Evolutionary conservation across 2,329 filamentous ascomycete genomes (phyloP).

Genomic region (Zalaria obscura): DNA sequence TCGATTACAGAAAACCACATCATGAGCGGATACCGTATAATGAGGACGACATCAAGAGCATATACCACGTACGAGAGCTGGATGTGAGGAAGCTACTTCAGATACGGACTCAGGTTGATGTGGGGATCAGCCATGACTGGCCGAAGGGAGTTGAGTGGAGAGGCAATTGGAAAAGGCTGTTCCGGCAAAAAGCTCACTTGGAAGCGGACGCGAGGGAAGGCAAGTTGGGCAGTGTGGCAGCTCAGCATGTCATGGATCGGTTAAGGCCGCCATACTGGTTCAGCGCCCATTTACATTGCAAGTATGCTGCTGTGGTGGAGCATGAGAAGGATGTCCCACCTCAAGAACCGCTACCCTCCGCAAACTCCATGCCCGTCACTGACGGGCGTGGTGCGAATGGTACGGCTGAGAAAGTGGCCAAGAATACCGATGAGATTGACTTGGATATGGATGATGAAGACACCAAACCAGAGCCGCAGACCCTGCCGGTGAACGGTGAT

Average conservation of each 20-base stretch:
- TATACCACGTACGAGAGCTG: conserved; percentile 81
- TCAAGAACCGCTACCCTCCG: background rate
- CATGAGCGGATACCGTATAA: conserved; percentile 78
- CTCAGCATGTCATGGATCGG: conserved; percentile 65
- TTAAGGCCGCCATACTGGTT: conserved; percentile 83
- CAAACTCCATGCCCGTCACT: conserved; percentile 5
- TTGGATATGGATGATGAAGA: conserved; percentile 29
- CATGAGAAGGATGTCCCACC: conserved; percentile 19
- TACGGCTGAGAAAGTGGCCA: conserved; percentile 11
- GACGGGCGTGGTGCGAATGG: background rate
- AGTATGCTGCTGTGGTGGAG: conserved; percentile 54
- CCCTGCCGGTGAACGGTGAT: conserved; percentile 19
- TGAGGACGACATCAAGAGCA: conserved; percentile 57
- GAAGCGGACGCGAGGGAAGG: conserved; percentile 61
- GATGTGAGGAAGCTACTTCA: conserved; percentile 84
- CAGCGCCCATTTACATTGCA: conserved; percentile 76
- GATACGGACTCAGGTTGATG: conserved; percentile 72
- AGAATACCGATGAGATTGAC: conserved; percentile 55
- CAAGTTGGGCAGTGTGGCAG: conserved; percentile 65
- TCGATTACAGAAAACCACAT: conserved; percentile 73
- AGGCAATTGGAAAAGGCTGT: conserved; percentile 56
- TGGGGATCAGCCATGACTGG: conserved; percentile 94
- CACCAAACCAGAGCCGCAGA: conserved; percentile 3
- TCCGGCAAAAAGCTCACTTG: conserved; percentile 61
- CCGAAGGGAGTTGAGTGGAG: conserved; percentile 67